Evolutionary conservation across 345 rosid species (phyloP), one percentile per base, ranked within the genome.

Genomic region (Passiflora organensis): DNA sequence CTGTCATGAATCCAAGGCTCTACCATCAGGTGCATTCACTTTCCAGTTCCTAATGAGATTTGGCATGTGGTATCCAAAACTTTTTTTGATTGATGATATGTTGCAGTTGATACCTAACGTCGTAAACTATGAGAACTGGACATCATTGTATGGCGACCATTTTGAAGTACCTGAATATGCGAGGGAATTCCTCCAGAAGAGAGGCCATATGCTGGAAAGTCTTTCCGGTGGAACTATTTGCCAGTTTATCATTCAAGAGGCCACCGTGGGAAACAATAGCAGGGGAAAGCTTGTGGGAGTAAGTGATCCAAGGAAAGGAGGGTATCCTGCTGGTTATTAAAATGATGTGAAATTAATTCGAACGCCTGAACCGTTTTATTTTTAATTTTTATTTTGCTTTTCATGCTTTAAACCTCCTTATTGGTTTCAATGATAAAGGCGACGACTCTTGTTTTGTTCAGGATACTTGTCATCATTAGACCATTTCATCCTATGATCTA

Each of bases 231-330:
- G 78, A 16, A 69, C 78, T 1, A 64, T 77, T 21, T 67, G 70
- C 60, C 93, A 85, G 64, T 69, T 85, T 28, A 58, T 82, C 22
- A 78, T 76, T 60, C 61, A 77, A 19, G 67, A 54, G 9, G 2
- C 28, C 21, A 2, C 21, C 11, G 14, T 28, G 14, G 66, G 43
- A 48, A 63, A 28, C 24, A 51, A 58, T 6, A n/a, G 50, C 13
- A 43, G 0, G n/a, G 69, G 64, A 48, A 34, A 41, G 53, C 83
- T 82, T 44, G 68, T 73, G 19, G 85, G 75, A 14, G 82, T 82
- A 0, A 80, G 83, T 72, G 89, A 85, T 63, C 87, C 89, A 14
- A 75, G 89, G 63, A 82, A 80, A 66, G 87, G 89, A 65, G 89
- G 89, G 5, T 57, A 65, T 50, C 85, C 94, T 13, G 71, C 87